phyloP scores from a whole-genome alignment of 345 rosid genomes.

The Linum trigynum region DNA sequence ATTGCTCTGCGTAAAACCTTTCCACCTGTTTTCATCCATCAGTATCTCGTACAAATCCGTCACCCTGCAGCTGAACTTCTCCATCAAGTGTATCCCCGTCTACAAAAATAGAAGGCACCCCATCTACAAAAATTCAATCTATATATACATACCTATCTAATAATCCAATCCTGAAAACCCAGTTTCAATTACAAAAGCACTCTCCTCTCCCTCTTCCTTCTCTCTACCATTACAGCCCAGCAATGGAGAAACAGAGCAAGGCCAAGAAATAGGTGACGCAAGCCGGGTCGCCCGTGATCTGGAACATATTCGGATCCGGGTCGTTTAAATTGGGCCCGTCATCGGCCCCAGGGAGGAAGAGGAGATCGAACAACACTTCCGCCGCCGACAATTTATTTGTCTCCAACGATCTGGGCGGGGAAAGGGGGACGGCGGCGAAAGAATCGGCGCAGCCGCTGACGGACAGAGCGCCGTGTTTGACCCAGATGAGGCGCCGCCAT shows the following conservation, averaged over 20 bases:
- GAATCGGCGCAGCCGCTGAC: background rate
- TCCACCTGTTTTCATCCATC: too few species aligned
- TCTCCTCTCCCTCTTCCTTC: background rate
- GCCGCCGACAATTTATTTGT: background rate
- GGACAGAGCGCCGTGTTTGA: constrained; percentile 44
- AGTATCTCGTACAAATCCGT: too few species aligned
- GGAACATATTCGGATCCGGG: background rate
- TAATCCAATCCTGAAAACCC: too few species aligned
- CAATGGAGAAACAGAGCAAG: background rate
- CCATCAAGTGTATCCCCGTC: too few species aligned
- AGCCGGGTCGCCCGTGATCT: background rate
- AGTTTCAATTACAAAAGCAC: too few species aligned
- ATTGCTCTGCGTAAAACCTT: too few species aligned
- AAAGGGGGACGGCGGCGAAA: background rate
- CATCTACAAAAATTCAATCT: too few species aligned
- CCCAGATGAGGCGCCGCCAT: constrained; percentile 48
- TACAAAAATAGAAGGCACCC: too few species aligned
- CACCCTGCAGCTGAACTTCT: too few species aligned
- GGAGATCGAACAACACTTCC: background rate
- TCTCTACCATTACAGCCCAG: background rate
- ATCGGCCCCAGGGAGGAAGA: background rate
- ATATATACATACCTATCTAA: too few species aligned
- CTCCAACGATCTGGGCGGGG: background rate
- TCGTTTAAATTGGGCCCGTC: background rate
- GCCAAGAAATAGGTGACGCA: background rate